Base-by-base conservation (phyloP, 352 stramenopile genomes). In the Phytophthora citricola region DNA sequence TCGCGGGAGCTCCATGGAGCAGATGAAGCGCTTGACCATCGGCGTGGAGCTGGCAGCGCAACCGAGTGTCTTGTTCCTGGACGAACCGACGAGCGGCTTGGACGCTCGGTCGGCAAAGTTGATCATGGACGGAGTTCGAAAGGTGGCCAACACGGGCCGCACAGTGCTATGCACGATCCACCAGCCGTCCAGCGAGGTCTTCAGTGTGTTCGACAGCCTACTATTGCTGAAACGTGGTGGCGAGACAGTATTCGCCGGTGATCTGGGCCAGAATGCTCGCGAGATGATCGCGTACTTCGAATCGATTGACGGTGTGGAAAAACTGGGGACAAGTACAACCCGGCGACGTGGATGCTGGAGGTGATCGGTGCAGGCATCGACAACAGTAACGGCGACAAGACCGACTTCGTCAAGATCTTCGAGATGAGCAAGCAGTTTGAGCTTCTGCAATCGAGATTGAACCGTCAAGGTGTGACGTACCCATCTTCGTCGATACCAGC, bases 111-210 rank as follows among this genome's bases (percentile, higher is more conserved):
- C 76, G 1, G 94, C 94, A 12, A 87, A 96, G 46, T 74, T 94
- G 41, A 69, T 97, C n/a, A 91, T 97, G 62, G 75, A 89, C 15
- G 80, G 94, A 3, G 76, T 97, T 12, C 87, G 92, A 50, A 94
- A 96, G 62, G 81, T 97, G 41, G 90, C 91, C 3, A 49, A 75
- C 58, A 81, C 81, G 22, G 89, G 89, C 0, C 70, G 81, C 14
- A 94, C 85, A 1, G 73, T 98, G 10, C 69, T 98, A 4, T 97
- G 94, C 41, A 98, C 91, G 31, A 98, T 98, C 71, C 94, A 98
- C 70, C 94, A 98, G 73, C 94, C 94, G 39, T 87, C 78, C 10
- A 85, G 80, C 1, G 85, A 96, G 47, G 85, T 20, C 17, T 20
- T 20, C 17, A 20, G 17, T 20, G 17, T 20, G 17, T 20, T 20